Evolutionary conservation across 2,329 filamentous ascomycete genomes (phyloP).

Genomic region (Fusarium keratoplasticum): DNA sequence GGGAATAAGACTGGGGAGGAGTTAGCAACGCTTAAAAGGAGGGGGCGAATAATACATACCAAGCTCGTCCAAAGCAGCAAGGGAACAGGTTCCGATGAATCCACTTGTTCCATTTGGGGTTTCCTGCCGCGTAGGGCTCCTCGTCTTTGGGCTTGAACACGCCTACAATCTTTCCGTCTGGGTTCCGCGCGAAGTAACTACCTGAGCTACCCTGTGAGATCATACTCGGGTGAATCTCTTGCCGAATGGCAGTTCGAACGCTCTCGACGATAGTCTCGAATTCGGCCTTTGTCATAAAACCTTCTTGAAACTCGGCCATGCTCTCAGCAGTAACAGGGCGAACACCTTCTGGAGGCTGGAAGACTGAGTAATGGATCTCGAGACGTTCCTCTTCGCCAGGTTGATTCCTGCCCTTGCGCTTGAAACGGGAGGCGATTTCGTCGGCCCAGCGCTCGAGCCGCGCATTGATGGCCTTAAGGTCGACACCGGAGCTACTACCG

Average conservation of each 20-base stretch:
- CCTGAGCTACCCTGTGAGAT: constrained; percentile 98
- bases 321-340: constrained; percentile 81
- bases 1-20: constrained; percentile 77
- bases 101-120: constrained; percentile 99
- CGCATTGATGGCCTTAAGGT: constrained; percentile 98
- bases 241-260: constrained; percentile 88
- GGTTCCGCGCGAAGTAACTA: constrained; percentile 95
- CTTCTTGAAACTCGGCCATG: constrained; percentile 72
- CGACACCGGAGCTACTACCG: constrained; percentile 86
- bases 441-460: constrained; percentile 96
- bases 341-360: constrained; percentile 90
- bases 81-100: constrained; percentile 97
- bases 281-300: constrained; percentile 79
- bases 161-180: constrained; percentile 91
- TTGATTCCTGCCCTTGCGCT: constrained; percentile 82
- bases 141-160: constrained; percentile 99
- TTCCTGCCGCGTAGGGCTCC: constrained; percentile 95
- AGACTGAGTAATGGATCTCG: constrained; percentile 98
- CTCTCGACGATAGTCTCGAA: constrained; percentile 93
- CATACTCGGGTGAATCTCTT: constrained; percentile 93
- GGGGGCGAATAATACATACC: constrained; percentile 58
- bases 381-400: constrained; percentile 82
- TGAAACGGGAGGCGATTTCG: constrained; percentile 97
- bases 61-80: constrained; percentile 95
- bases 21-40: constrained; percentile 20